These are phyloP conservation scores for Vitellaria paradoxa DNA, from an alignment of 179 eudicot genomes.

Conservation along the genomic window DNA sequence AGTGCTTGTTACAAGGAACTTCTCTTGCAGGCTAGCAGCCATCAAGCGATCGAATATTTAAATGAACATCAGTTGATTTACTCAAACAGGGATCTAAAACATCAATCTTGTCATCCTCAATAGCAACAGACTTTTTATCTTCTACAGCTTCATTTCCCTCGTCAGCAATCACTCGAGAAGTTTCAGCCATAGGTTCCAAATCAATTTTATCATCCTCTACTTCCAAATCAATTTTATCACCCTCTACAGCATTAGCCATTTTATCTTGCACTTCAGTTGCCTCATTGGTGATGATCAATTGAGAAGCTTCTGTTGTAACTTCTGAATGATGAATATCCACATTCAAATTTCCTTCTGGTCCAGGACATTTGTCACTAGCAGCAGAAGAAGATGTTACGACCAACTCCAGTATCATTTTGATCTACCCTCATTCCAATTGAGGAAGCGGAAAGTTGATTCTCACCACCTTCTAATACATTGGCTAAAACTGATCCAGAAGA, in stretches of 20 bases:
- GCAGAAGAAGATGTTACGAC: neutral
- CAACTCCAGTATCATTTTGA: conserved; percentile 13
- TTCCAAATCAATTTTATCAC: conserved; percentile 21
- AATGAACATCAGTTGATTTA: conserved; percentile 39
- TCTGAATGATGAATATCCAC: conserved; percentile 8
- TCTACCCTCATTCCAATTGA: conserved; percentile 16
- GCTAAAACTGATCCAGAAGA: conserved; percentile 13
- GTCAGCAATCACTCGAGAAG: conserved; percentile 12
- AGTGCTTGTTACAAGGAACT: conserved; percentile 39
- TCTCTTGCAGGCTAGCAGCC: conserved; percentile 50
- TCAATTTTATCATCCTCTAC: conserved; percentile 22
- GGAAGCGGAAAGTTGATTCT: conserved; percentile 14
- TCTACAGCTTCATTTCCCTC: conserved; percentile 14
- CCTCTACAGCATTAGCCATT: conserved; percentile 15
- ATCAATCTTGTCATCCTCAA: conserved; percentile 20
- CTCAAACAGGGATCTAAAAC: conserved; percentile 13
- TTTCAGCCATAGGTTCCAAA: neutral
- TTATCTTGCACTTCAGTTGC: conserved; percentile 15
- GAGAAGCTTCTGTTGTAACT: conserved; percentile 8
- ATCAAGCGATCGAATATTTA: conserved; percentile 53
- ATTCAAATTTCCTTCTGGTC: neutral
- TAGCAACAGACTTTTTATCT: conserved; percentile 18
- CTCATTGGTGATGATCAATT: conserved; percentile 9
- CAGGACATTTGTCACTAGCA: conserved; percentile 2
- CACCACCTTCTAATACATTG: conserved; percentile 13